A percentile compares a stretch with the other conserved stretches of the same genome.
Conservation (phyloP, 805 yeast species). For the Saccharomycopsis oosterbeekiorum region DNA sequence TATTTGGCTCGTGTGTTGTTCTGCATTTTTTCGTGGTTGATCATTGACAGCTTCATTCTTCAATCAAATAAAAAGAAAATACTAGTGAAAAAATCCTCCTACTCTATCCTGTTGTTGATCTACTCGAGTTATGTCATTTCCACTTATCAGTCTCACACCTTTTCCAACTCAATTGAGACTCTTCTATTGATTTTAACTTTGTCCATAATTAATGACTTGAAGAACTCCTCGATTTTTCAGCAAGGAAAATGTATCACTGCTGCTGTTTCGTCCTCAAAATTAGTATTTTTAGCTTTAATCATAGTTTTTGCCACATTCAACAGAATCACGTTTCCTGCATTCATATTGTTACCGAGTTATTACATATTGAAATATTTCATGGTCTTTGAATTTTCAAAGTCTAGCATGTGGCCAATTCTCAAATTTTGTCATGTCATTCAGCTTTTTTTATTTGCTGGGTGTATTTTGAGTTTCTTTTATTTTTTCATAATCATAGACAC, state of each 20-base stretch:
- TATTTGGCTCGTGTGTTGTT: conserved; percentile 17
- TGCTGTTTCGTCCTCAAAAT: conserved; percentile 23
- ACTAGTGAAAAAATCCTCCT: not conserved
- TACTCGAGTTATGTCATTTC: conserved; percentile 60
- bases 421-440: conserved; percentile 8
- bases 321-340: conserved; percentile 73
- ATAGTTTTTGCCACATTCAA: conserved; percentile 69
- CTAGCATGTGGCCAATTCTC: not conserved
- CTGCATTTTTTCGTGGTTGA: conserved; percentile 26
- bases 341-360: conserved; percentile 54
- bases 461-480: not conserved
- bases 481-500: not conserved
- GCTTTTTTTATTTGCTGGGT: not conserved
- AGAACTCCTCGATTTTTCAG: not conserved
- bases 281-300: conserved; percentile 35
- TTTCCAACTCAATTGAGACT: conserved; percentile 82
- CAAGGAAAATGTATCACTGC: conserved; percentile 22
- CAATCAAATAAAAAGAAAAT: not conserved
- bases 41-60: conserved; percentile 21
- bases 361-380: conserved; percentile 36
- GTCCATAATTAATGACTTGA: conserved; percentile 67
- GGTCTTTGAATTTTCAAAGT: conserved; percentile 20
- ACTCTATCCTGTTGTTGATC: conserved; percentile 30
- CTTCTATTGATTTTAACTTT: conserved; percentile 31
- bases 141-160: conserved; percentile 75